These are phyloP conservation scores for Mucor ambiguus DNA, from an alignment of 371 early-diverging fungal genomes.

Conservation along the genomic window DNA sequence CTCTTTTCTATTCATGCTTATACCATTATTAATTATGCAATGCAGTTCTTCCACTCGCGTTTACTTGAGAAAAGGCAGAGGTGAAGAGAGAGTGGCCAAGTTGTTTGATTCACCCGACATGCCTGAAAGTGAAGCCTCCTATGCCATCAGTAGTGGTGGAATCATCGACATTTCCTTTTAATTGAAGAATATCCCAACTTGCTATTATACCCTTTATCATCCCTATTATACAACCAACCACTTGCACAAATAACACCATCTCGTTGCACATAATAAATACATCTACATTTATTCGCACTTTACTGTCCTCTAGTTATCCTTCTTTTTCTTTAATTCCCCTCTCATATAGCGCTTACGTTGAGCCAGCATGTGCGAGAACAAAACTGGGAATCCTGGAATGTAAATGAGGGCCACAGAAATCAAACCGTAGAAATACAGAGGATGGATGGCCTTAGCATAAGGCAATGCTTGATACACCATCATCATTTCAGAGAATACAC, in stretches of 20 bases:
- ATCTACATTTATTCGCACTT: not conserved
- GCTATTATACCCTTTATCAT: not conserved
- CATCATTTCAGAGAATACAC: slow-evolving; percentile 84
- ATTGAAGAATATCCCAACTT: not conserved
- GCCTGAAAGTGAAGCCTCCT: slow-evolving; percentile 79
- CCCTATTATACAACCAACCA: not conserved
- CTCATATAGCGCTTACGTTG: slow-evolving; percentile 82
- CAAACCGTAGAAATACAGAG: slow-evolving; percentile 58
- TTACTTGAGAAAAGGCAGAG: slow-evolving; percentile 85
- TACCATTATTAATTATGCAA: not conserved
- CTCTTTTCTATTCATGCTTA: not conserved
- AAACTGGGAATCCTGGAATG: slow-evolving; percentile 77
- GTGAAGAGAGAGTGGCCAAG: slow-evolving; percentile 86
- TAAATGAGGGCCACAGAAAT: slow-evolving; percentile 63
- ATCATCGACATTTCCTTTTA: slow-evolving; percentile 31
- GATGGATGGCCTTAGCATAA: slow-evolving; percentile 56
- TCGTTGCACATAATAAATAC: not conserved
- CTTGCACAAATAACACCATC: not conserved
- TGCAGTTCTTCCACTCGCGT: slow-evolving; percentile 66
- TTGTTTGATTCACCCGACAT: slow-evolving; percentile 89
- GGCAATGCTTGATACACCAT: slow-evolving; percentile 77
- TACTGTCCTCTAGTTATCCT: not conserved
- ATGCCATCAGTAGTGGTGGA: slow-evolving; percentile 40
- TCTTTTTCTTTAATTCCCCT: slow-evolving; percentile 39
- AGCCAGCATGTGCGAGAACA: slow-evolving; percentile 90